Evolutionary conservation across 768 basidiomycete genomes (phyloP).

Genomic region (Melanogaster broomeanus): DNA sequence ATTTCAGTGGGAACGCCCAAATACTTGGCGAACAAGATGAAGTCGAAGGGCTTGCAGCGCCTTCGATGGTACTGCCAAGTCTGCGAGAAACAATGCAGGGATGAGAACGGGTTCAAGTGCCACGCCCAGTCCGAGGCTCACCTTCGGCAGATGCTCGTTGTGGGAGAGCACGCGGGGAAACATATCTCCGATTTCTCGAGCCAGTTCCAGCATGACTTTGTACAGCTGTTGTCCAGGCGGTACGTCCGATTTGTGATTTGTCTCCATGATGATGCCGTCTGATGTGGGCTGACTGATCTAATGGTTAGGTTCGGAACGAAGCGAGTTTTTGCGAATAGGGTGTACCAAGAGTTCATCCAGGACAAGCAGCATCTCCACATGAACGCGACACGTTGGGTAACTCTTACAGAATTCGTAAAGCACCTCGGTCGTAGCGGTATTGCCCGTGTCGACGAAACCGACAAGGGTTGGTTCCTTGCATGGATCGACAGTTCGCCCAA

Average conservation of each 20-base stretch:
- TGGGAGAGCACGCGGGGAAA: constrained; percentile 89
- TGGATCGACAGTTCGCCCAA: constrained; percentile 98
- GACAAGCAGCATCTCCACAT: constrained; percentile 96
- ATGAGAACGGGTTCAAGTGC: constrained; percentile 99
- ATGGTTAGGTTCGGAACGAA: constrained; percentile 82
- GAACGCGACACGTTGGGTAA: constrained; percentile 98
- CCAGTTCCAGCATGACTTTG: constrained; percentile 90
- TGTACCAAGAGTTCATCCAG: constrained; percentile 97
- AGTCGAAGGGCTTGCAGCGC: constrained; percentile 93
- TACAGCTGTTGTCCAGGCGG: constrained; percentile 86
- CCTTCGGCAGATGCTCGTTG: constrained; percentile 94
- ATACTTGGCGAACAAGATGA: constrained; percentile 93
- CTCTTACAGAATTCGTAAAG: constrained; percentile 93
- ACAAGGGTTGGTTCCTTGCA: constrained; percentile 96
- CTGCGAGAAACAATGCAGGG: constrained; percentile 97
- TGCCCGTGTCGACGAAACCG: constrained; percentile 94
- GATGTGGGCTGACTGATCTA: background rate
- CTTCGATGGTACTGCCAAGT: constrained; percentile 99
- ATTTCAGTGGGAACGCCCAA: constrained; percentile 80
- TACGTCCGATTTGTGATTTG: constrained; percentile 32
- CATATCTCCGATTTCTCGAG: constrained; percentile 90
- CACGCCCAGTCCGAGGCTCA: constrained; percentile 88
- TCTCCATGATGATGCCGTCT: background rate
- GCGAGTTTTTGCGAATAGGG: constrained; percentile 90
- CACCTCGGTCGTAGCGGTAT: constrained; percentile 84